Conservation (phyloP, 2,329 filamentous ascomycete species). For the Fusarium chuoi region DNA sequence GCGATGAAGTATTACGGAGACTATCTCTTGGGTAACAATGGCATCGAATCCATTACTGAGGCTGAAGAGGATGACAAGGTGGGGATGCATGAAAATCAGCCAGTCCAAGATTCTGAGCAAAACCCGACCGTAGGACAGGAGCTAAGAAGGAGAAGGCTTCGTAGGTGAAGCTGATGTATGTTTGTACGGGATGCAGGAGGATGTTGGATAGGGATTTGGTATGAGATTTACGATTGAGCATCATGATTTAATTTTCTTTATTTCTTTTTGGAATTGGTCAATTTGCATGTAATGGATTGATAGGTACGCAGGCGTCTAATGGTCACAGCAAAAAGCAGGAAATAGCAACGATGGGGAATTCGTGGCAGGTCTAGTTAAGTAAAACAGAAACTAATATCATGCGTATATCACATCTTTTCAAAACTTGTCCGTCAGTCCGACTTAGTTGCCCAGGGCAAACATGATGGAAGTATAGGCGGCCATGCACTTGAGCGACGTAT, state of each 20-base stretch:
- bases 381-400: constrained; percentile 19
- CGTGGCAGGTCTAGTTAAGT: constrained; percentile 14
- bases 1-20: constrained; percentile 86
- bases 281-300: constrained; percentile 3
- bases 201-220: constrained; percentile 11
- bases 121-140: constrained; percentile 40
- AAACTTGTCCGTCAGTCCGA: not conserved
- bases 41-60: constrained; percentile 61
- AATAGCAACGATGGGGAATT: constrained; percentile 21
- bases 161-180: constrained; percentile 34
- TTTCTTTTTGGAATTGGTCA: not conserved
- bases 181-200: not conserved
- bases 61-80: constrained; percentile 39
- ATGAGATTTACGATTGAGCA: constrained; percentile 24
- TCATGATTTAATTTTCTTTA: constrained; percentile 18
- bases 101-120: constrained; percentile 7
- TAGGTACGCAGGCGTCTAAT: constrained; percentile 26
- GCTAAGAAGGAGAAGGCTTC: constrained; percentile 45
- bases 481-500: constrained; percentile 54
- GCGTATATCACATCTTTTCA: not conserved
- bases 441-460: constrained; percentile 49
- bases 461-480: constrained; percentile 56
- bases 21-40: constrained; percentile 78
- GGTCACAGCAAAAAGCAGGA: constrained; percentile 26
- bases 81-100: constrained; percentile 8